A percentile compares a stretch with the other conserved stretches of the same genome.
phyloP scores from a whole-genome alignment of 2,329 filamentous ascomycete genomes.

The Paracamarosporium sp. region DNA sequence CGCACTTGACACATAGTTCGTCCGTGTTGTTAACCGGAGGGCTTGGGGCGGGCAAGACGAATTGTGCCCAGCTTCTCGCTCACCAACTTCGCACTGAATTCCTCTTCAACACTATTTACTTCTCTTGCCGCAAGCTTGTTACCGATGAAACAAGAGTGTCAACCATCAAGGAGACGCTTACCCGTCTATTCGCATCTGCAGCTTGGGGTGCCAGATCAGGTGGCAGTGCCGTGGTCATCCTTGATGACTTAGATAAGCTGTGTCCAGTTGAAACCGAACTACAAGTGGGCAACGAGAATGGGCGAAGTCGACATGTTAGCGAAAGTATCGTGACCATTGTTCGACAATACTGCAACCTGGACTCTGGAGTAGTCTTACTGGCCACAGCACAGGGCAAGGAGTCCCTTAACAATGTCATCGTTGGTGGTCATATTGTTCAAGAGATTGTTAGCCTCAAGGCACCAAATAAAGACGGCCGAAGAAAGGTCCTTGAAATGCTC shows the following conservation, averaged over 20 bases:
- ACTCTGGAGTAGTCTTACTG: slow-evolving; percentile 83
- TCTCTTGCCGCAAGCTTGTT: slow-evolving; percentile 83
- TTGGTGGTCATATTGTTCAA: slow-evolving; percentile 89
- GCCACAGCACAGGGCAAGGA: slow-evolving; percentile 95
- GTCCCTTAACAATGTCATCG: slow-evolving; percentile 84
- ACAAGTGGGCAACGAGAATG: slow-evolving; percentile 92
- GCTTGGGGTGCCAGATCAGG: slow-evolving; percentile 90
- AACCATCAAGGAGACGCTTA: slow-evolving; percentile 87
- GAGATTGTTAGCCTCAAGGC: slow-evolving; percentile 91
- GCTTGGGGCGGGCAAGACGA: slow-evolving; percentile 88
- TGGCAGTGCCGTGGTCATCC: slow-evolving; percentile 80
- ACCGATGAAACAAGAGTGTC: slow-evolving; percentile 90
- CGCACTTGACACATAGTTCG: slow-evolving; percentile 81
- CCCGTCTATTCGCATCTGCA: slow-evolving; percentile 83
- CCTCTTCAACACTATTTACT: slow-evolving; percentile 84
- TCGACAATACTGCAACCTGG: slow-evolving; percentile 79
- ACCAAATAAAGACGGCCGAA: slow-evolving; percentile 87
- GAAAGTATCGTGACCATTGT: slow-evolving; percentile 86
- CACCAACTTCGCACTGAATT: slow-evolving; percentile 74
- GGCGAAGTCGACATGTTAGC: slow-evolving; percentile 88
- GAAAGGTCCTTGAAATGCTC: slow-evolving; percentile 82
- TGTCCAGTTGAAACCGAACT: slow-evolving; percentile 94
- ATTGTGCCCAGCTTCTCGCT: slow-evolving; percentile 77
- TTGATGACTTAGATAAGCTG: slow-evolving; percentile 92
- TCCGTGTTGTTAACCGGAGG: slow-evolving; percentile 90